Percentiles rank a stretch among this genome's conserved stretches.
These are phyloP conservation scores for Phytophthora rubi DNA, from an alignment of 352 stramenopile genomes.

Conservation along the genomic window DNA sequence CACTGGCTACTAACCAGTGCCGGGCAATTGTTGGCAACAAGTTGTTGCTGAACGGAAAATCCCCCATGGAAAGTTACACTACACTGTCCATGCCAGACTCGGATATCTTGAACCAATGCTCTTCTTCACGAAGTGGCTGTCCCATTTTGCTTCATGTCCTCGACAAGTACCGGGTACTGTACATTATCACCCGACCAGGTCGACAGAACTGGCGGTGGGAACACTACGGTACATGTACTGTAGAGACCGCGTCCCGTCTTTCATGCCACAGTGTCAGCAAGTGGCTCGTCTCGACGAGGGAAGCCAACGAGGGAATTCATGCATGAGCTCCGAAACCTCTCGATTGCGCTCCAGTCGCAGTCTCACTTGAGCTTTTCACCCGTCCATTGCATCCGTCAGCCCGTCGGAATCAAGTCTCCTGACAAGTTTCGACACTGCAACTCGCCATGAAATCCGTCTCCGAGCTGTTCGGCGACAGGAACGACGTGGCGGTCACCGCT, in stretches of 20 bases:
- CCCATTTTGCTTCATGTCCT: no score
- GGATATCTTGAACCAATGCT: no score
- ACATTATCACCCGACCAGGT: neutral
- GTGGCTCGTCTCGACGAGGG: conserved; percentile 3
- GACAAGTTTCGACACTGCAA: neutral
- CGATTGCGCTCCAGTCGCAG: neutral
- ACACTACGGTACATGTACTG: neutral
- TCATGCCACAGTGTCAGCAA: neutral
- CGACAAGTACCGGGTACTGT: no score
- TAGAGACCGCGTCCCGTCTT: conserved; percentile 2
- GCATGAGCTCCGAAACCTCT: no score
- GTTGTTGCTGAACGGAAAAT: no score
- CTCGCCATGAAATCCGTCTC: conserved; percentile 12
- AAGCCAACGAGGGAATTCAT: neutral
- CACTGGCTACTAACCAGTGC: no score
- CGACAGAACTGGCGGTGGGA: conserved; percentile 1
- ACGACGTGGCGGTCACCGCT: conserved; percentile 7
- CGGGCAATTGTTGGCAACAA: no score
- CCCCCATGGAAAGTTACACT: no score
- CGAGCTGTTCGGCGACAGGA: conserved; percentile 6
- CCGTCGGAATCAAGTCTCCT: conserved; percentile 1
- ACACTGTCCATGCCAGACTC: no score
- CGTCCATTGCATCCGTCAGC: neutral
- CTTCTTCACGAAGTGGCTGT: no score
- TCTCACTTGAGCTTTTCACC: conserved; percentile 1